Percentiles rank a stretch among this genome's conserved stretches.
These are phyloP conservation scores for Buddleja alternifolia DNA, from an alignment of 257 asterid species.

Conservation along the genomic window DNA sequence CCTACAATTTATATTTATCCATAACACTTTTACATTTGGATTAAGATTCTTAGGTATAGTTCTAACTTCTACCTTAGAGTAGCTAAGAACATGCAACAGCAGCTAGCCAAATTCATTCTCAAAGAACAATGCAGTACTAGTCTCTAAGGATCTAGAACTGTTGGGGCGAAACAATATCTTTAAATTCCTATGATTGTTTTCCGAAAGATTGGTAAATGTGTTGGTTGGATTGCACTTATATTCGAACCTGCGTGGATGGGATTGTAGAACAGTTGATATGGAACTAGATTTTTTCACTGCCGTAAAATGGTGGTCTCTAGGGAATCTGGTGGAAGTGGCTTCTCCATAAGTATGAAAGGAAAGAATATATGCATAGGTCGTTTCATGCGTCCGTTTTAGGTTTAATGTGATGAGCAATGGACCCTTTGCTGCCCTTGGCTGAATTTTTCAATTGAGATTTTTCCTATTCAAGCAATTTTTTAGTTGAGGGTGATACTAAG, in stretches of 20 bases:
- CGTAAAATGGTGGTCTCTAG: not conserved
- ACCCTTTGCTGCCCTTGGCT: not conserved
- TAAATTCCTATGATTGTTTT: not conserved
- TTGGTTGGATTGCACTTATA: not conserved
- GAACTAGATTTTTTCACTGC: too few relatives aligned
- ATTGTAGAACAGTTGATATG: not conserved
- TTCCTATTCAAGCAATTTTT: not conserved
- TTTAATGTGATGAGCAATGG: not conserved
- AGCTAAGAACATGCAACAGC: not conserved
- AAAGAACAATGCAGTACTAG: not conserved
- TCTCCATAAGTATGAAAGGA: not conserved
- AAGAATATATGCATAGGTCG: not conserved
- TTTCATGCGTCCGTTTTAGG: not conserved
- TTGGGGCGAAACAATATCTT: not conserved
- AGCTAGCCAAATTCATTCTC: not conserved
- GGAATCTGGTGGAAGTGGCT: not conserved
- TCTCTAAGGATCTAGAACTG: not conserved
- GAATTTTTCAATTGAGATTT: not conserved
- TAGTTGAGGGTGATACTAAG: not conserved
- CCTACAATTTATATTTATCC: not conserved
- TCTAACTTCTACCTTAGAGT: not conserved
- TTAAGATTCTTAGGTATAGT: slow-evolving; percentile 8
- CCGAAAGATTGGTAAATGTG: slow-evolving; percentile 3
- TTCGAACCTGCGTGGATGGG: slow-evolving; percentile 1
- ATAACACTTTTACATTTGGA: not conserved